Percentiles rank a stretch among this genome's conserved stretches.
Conservation (phyloP, 345 rosid species). For the Hevea brasiliensis region DNA sequence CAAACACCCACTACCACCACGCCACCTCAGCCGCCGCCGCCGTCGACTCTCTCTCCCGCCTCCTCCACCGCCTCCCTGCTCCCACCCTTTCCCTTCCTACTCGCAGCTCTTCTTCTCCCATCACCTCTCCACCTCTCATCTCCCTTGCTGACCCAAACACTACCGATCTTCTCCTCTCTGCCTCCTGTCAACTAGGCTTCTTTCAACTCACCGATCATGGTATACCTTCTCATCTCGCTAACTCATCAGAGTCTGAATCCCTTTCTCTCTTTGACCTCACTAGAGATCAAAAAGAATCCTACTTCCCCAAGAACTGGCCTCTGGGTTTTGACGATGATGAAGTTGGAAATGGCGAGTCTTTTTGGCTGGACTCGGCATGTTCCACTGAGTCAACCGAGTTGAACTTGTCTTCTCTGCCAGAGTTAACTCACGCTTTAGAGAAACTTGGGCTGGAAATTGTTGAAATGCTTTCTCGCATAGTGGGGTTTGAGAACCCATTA, state of each 20-base stretch:
- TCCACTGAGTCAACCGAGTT: slow-evolving; percentile 40
- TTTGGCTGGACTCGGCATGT: slow-evolving; percentile 50
- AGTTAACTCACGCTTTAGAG: slow-evolving; percentile 50
- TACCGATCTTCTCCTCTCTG: slow-evolving; percentile 37
- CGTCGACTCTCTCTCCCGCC: slow-evolving; percentile 58
- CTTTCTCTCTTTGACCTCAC: slow-evolving; percentile 51
- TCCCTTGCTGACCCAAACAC: slow-evolving; percentile 34
- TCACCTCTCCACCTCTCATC: slow-evolving; percentile 41
- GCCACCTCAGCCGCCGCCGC: slow-evolving; percentile 38
- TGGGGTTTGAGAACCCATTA: slow-evolving; percentile 57
- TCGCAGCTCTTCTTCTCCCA: slow-evolving; percentile 40
- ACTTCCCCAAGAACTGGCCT: slow-evolving; percentile 74
- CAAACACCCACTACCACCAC: slow-evolving; percentile 29
- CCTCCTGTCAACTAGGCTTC: slow-evolving; percentile 47
- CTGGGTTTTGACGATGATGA: slow-evolving; percentile 55
- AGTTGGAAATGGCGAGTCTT: slow-evolving; percentile 44
- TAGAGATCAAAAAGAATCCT: slow-evolving; percentile 38
- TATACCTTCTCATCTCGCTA: slow-evolving; percentile 51
- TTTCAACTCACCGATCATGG: slow-evolving; percentile 52
- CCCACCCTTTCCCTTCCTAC: slow-evolving; percentile 67
- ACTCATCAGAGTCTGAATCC: slow-evolving; percentile 58
- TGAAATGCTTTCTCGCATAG: slow-evolving; percentile 37
- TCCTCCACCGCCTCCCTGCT: slow-evolving; percentile 75
- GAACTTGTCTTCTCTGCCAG: slow-evolving; percentile 40
- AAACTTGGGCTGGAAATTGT: slow-evolving; percentile 53